These are phyloP conservation scores for Lentinus tigrinus DNA, from an alignment of 768 basidiomycete genomes.

Conservation along the genomic window DNA sequence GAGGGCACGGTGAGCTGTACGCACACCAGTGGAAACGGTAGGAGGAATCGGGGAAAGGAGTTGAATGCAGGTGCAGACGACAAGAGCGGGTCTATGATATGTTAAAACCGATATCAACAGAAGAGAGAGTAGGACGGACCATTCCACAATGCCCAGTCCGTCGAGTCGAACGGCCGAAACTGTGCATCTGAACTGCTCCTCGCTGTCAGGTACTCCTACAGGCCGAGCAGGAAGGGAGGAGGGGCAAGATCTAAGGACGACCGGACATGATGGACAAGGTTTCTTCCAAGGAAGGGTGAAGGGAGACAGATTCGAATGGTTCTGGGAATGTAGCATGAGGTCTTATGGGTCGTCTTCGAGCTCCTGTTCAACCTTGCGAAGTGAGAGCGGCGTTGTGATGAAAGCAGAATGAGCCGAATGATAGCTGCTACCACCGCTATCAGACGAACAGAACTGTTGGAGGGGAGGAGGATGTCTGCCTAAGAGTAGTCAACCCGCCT, in stretches of 20 bases:
- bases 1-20: too few relatives aligned
- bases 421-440: slow-evolving; percentile 10
- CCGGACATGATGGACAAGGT: too few relatives aligned
- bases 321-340: neutral
- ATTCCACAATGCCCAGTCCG: neutral
- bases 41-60: too few relatives aligned
- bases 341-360: neutral
- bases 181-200: neutral
- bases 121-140: neutral
- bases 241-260: neutral
- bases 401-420: slow-evolving; percentile 13
- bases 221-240: neutral
- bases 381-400: neutral
- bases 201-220: neutral
- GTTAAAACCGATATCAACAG: too few relatives aligned
- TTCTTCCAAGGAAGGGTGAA: neutral
- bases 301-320: neutral
- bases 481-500: too few relatives aligned
- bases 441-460: slow-evolving; percentile 3
- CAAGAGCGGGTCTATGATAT: too few relatives aligned
- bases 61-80: too few relatives aligned
- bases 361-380: neutral
- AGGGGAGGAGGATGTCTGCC: slow-evolving; percentile 1
- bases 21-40: too few relatives aligned
- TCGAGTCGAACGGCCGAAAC: neutral